Conservation (phyloP, 495 filamentous ascomycete species). For the Stereocaulon alpinum region DNA sequence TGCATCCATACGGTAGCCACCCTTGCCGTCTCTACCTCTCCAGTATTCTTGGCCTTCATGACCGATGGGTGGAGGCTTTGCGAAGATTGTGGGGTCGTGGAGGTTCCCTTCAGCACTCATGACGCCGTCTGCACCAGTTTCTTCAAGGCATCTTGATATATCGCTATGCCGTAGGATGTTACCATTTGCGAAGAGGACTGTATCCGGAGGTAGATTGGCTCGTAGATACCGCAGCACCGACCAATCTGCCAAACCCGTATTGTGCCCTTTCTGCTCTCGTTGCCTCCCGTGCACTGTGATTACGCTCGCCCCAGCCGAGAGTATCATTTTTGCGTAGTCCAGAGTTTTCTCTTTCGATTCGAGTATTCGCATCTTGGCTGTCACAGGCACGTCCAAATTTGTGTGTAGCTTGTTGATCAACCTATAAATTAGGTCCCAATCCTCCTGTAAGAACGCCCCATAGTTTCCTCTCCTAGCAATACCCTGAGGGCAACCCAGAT, state of each 20-base stretch:
- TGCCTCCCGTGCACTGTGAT: constrained; percentile 83
- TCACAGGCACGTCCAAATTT: constrained; percentile 67
- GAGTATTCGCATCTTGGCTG: constrained; percentile 87
- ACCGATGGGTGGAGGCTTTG: constrained; percentile 50
- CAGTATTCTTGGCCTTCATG: constrained; percentile 69
- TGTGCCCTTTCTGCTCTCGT: constrained; percentile 90
- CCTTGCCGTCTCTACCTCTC: constrained; percentile 66
- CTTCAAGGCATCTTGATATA: constrained; percentile 64
- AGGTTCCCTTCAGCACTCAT: constrained; percentile 96
- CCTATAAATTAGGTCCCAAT: constrained; percentile 68
- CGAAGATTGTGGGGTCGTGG: constrained; percentile 81
- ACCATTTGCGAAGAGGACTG: constrained; percentile 93
- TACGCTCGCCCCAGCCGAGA: constrained; percentile 83
- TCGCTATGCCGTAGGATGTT: constrained; percentile 81
- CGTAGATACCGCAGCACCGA: constrained; percentile 67
- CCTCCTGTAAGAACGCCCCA: constrained; percentile 89
- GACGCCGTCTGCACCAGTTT: constrained; percentile 83
- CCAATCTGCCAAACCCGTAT: constrained; percentile 94
- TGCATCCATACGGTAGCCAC: constrained; percentile 83
- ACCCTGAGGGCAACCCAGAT: constrained; percentile 95
- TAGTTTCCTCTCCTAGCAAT: constrained; percentile 88
- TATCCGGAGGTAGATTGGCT: constrained; percentile 71
- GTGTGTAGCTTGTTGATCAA: constrained; percentile 70
- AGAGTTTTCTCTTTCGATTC: constrained; percentile 80
- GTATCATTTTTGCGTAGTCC: constrained; percentile 78